Percentiles rank a stretch among this genome's conserved stretches.
Conservation (phyloP, 2,329 filamentous ascomycete species). For the Diplocarpon rosae region DNA sequence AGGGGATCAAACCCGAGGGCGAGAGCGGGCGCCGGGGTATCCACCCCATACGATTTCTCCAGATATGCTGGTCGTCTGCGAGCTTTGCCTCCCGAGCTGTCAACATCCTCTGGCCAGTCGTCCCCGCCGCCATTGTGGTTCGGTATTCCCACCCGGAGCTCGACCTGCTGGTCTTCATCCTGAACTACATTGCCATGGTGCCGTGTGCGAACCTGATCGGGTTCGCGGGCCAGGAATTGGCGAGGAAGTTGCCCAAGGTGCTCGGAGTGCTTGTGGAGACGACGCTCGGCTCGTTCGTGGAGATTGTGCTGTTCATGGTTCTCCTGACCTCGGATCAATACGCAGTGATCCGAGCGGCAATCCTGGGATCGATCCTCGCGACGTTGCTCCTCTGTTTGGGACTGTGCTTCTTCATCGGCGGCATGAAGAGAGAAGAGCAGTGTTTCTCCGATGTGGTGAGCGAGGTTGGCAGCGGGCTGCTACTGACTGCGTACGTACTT, state of each 20-base stretch:
- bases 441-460: conserved; percentile 64
- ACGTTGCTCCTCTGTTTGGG: conserved; percentile 74
- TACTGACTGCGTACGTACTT: conserved; percentile 58
- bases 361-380: conserved; percentile 74
- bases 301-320: conserved; percentile 74
- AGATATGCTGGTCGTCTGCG: conserved; percentile 52
- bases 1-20: conserved; percentile 37
- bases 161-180: conserved; percentile 53
- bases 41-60: conserved; percentile 51
- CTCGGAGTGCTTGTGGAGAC: conserved; percentile 51
- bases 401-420: conserved; percentile 68
- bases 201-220: conserved; percentile 66
- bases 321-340: conserved; percentile 46
- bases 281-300: conserved; percentile 62
- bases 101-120: conserved; percentile 65
- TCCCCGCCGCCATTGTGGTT: conserved; percentile 61
- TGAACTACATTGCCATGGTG: conserved; percentile 68
- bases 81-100: conserved; percentile 51
- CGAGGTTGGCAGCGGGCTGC: conserved; percentile 65
- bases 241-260: conserved; percentile 65
- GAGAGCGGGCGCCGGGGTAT: conserved; percentile 59
- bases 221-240: conserved; percentile 61
- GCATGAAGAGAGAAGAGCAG: conserved; percentile 55
- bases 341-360: conserved; percentile 68
- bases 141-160: conserved; percentile 42